Percentiles rank a stretch among this genome's conserved stretches.
These are phyloP conservation scores for Articulospora tetracladia DNA, from an alignment of 495 filamentous ascomycete genomes.

Conservation along the genomic window DNA sequence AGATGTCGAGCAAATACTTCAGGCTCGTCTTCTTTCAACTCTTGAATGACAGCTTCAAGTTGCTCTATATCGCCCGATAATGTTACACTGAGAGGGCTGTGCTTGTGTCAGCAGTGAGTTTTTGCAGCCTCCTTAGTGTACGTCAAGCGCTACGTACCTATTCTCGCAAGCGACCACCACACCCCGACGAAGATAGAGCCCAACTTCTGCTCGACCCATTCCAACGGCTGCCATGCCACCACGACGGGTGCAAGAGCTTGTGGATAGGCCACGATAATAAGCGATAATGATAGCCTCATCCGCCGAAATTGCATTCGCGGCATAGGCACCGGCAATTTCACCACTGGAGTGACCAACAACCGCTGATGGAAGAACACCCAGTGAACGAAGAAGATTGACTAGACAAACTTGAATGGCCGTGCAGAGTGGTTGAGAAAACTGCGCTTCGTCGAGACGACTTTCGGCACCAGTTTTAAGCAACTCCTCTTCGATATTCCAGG, in stretches of 20 bases:
- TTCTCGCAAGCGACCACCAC: conserved; percentile 46
- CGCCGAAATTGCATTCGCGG: conserved; percentile 44
- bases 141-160: no score
- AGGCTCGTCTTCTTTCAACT: conserved; percentile 34
- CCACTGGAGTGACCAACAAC: conserved; percentile 62
- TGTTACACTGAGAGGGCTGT: conserved; percentile 51
- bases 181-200: conserved; percentile 21
- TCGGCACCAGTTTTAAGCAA: neutral
- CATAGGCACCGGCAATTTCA: conserved; percentile 55
- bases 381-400: conserved; percentile 47
- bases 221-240: conserved; percentile 45
- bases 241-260: neutral
- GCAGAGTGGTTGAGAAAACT: conserved; percentile 46
- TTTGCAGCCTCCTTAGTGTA: no score
- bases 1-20: conserved; percentile 46
- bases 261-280: conserved; percentile 34
- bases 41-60: conserved; percentile 40
- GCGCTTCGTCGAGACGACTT: neutral
- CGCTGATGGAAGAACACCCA: conserved; percentile 47
- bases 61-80: conserved; percentile 48
- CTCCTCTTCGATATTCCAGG: neutral
- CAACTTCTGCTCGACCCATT: neutral
- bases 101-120: no score
- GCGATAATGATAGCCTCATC: conserved; percentile 50
- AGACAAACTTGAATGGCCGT: conserved; percentile 49